Conservation (phyloP, 2,329 filamentous ascomycete species). For the Fusarium sp. region DNA sequence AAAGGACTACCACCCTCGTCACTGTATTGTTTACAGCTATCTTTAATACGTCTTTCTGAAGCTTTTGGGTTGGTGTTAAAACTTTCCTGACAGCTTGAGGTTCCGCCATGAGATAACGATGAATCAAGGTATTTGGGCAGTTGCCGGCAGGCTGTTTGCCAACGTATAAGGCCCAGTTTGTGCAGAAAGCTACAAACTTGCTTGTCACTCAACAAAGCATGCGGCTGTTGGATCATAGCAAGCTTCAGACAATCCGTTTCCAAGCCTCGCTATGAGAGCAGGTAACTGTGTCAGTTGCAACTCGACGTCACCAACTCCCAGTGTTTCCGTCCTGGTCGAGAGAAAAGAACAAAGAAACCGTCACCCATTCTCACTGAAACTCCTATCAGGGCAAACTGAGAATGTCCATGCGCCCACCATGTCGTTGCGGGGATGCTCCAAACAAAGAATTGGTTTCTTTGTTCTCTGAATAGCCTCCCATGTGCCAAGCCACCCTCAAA, state of each 20-base stretch:
- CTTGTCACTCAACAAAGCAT: not conserved
- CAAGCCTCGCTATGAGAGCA: not conserved
- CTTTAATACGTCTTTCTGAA: not conserved
- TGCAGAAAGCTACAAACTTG: not conserved
- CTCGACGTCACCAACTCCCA: not conserved
- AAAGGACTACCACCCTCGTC: not conserved
- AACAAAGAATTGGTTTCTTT: slow-evolving; percentile 40
- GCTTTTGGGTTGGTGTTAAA: not conserved
- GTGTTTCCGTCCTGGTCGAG: not conserved
- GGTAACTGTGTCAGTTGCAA: not conserved
- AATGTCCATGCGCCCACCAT: slow-evolving; percentile 25
- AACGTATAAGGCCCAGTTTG: not conserved
- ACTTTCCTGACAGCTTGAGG: not conserved
- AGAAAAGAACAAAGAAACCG: slow-evolving; percentile 15
- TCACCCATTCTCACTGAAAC: not conserved
- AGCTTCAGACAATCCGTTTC: not conserved
- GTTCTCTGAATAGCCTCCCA: slow-evolving; percentile 29
- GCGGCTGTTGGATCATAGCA: not conserved
- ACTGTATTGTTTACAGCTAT: not conserved
- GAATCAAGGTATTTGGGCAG: not conserved
- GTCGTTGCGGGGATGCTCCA: not conserved
- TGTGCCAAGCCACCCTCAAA: not conserved
- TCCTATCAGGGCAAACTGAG: not conserved
- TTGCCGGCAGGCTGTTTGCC: not conserved
- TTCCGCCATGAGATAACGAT: not conserved